Percentiles rank a stretch among this genome's conserved stretches.
phyloP scores from a whole-genome alignment of 352 stramenopile genomes.

The Albugo laibachii region DNA sequence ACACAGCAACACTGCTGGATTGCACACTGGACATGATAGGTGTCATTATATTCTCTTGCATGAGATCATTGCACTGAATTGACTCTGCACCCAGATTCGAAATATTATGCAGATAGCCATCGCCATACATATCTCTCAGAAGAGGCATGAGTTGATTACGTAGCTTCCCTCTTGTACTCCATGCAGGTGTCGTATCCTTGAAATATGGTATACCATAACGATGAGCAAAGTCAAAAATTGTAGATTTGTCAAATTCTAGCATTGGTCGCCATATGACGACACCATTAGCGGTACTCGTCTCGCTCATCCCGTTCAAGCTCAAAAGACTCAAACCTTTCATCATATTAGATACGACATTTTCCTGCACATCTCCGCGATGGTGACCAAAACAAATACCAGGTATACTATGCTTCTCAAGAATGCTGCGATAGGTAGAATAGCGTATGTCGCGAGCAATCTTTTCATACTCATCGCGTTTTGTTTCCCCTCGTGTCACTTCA shows the following conservation, averaged over 20 bases:
- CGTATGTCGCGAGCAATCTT: slow-evolving; percentile 83
- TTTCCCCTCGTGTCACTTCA: slow-evolving; percentile 82
- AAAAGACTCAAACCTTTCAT: slow-evolving; percentile 88
- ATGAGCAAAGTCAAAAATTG: slow-evolving; percentile 91
- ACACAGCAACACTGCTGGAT: slow-evolving; percentile 41
- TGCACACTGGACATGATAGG: slow-evolving; percentile 40
- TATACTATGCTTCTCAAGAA: slow-evolving; percentile 40
- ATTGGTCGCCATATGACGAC: slow-evolving; percentile 85
- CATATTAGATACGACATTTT: slow-evolving; percentile 97
- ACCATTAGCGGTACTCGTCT: slow-evolving; percentile 44
- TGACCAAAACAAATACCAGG: slow-evolving; percentile 93
- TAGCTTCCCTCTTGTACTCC: slow-evolving; percentile 93
- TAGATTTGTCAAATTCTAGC: slow-evolving; percentile 84
- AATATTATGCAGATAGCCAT: slow-evolving; percentile 65
- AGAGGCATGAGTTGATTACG: slow-evolving; percentile 87
- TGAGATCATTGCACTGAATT: slow-evolving; percentile 49
- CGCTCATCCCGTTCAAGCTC: slow-evolving; percentile 88
- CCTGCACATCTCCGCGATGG: slow-evolving; percentile 92
- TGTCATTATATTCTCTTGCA: slow-evolving; percentile 27
- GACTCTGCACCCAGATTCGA: slow-evolving; percentile 62
- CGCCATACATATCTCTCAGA: slow-evolving; percentile 90
- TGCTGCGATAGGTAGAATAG: slow-evolving; percentile 82
- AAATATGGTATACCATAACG: slow-evolving; percentile 92
- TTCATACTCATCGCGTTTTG: slow-evolving; percentile 92
- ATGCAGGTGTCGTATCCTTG: slow-evolving; percentile 93